phyloP scores from a whole-genome alignment of 331 rosid genomes.

The Telfairia occidentalis region DNA sequence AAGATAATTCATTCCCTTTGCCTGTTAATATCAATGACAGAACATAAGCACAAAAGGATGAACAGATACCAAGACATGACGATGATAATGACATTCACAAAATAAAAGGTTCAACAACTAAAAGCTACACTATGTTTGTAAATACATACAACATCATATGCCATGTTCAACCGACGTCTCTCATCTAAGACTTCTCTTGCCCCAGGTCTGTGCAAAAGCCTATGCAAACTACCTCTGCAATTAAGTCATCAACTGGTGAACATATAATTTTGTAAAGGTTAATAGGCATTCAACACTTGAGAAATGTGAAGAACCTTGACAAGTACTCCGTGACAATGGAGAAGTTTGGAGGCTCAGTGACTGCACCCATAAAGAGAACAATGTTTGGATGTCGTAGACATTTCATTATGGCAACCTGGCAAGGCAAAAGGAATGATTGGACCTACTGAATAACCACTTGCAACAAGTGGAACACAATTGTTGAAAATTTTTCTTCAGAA shows the following conservation, averaged over 20 bases:
- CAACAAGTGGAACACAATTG: background rate
- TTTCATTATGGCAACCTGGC: conserved; percentile 91
- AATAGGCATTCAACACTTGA: background rate
- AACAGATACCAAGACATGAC: conserved; percentile 4
- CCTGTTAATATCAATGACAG: conserved; percentile 36
- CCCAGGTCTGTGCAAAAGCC: conserved; percentile 75
- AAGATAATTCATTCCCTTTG: conserved; percentile 97
- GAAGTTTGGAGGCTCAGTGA: conserved; percentile 82
- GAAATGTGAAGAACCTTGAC: conserved; percentile 48
- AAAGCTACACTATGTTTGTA: background rate
- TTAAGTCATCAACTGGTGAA: conserved; percentile 14
- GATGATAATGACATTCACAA: background rate
- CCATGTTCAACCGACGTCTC: conserved; percentile 80
- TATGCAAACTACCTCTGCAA: conserved; percentile 94
- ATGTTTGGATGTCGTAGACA: conserved; percentile 87
- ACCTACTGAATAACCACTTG: conserved; percentile 8
- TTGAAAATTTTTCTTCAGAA: conserved; percentile 6
- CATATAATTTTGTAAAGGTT: background rate
- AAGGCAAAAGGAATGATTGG: conserved; percentile 19
- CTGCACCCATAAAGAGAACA: conserved; percentile 96
- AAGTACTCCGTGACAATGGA: conserved; percentile 94
- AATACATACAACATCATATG: conserved; percentile 76
- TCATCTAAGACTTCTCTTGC: conserved; percentile 75
- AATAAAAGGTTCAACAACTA: background rate
- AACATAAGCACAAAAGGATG: conserved; percentile 7